Evolutionary conservation across 805 yeast genomes (phyloP).

Genomic region (Saccharomycopsis sp.): DNA sequence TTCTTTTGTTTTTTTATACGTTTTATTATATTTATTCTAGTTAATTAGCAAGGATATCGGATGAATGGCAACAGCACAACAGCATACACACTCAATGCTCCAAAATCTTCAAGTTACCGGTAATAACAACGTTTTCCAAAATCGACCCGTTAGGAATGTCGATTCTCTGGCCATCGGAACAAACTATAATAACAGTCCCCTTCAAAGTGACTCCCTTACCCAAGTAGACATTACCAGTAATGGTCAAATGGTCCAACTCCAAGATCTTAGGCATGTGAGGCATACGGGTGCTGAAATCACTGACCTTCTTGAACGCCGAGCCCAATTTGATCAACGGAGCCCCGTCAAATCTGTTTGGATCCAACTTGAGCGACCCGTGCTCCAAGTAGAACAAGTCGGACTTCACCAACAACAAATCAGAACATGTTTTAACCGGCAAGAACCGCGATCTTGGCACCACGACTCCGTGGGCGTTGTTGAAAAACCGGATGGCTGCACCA

Average conservation of each 20-base stretch:
- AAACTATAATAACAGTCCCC: constrained; percentile 96
- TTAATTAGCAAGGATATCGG: neutral
- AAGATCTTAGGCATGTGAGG: constrained; percentile 94
- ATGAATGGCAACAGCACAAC: neutral
- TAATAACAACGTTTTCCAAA: constrained; percentile 92
- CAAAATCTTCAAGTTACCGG: constrained; percentile 91
- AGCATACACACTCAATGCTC: constrained; percentile 60
- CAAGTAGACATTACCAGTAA: constrained; percentile 90
- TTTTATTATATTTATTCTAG: neutral
- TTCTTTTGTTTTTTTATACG: too few relatives aligned
- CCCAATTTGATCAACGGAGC: constrained; percentile 95
- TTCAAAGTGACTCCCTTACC: constrained; percentile 88
- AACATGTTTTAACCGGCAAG: constrained; percentile 96
- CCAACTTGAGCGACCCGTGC: constrained; percentile 85
- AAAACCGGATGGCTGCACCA: constrained; percentile 98
- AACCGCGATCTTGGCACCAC: constrained; percentile 97
- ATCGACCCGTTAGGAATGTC: constrained; percentile 96
- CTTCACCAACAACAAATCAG: constrained; percentile 89
- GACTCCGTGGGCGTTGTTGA: constrained; percentile 92
- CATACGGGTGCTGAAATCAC: constrained; percentile 82
- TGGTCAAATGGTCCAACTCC: constrained; percentile 94
- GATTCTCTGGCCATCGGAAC: constrained; percentile 93
- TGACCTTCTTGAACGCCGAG: constrained; percentile 92
- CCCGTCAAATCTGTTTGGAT: constrained; percentile 79
- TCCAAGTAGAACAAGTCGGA: constrained; percentile 87